A percentile compares a stretch with the other conserved stretches of the same genome.
phyloP scores from a whole-genome alignment of 306 rosid genomes.

The Coriaria nepalensis region DNA sequence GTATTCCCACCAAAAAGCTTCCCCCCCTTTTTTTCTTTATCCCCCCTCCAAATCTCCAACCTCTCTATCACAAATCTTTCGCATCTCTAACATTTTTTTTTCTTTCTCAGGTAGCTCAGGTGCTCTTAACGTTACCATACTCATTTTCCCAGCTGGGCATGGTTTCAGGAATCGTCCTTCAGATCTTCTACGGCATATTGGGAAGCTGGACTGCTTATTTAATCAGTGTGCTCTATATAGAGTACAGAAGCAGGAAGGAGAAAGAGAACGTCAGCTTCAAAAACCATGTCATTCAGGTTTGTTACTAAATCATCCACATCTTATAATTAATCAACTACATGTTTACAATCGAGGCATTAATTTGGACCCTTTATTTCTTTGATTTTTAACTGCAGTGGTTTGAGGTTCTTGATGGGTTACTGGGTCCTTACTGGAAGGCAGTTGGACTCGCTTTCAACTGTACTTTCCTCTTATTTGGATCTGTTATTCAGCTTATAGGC shows the following conservation, averaged over 20 bases:
- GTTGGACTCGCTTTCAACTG: constrained; percentile 89
- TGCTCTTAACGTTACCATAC: constrained; percentile 82
- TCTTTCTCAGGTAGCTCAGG: constrained; percentile 73
- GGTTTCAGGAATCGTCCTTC: constrained; percentile 69
- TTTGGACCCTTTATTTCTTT: too few species aligned
- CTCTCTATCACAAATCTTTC: background rate
- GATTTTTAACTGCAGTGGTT: constrained; percentile 59
- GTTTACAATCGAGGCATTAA: too few species aligned
- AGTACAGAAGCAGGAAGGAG: constrained; percentile 76
- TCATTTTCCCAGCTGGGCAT: constrained; percentile 96
- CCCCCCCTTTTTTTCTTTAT: background rate
- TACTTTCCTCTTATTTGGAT: constrained; percentile 92
- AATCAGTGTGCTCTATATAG: constrained; percentile 81
- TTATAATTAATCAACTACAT: too few species aligned
- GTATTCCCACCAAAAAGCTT: constrained; percentile 18
- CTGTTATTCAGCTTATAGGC: constrained; percentile 96
- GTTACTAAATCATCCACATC: constrained; percentile 2
- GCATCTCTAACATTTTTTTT: background rate
- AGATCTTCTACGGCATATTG: constrained; percentile 65
- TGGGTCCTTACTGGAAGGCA: constrained; percentile 94
- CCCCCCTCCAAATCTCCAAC: background rate
- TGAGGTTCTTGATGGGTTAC: constrained; percentile 89
- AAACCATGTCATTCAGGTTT: constrained; percentile 95
- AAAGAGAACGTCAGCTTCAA: constrained; percentile 83
- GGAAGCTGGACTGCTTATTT: constrained; percentile 99